These are phyloP conservation scores for Pyronema omphalodes DNA, from an alignment of 495 filamentous ascomycete species.

Conservation along the genomic window DNA sequence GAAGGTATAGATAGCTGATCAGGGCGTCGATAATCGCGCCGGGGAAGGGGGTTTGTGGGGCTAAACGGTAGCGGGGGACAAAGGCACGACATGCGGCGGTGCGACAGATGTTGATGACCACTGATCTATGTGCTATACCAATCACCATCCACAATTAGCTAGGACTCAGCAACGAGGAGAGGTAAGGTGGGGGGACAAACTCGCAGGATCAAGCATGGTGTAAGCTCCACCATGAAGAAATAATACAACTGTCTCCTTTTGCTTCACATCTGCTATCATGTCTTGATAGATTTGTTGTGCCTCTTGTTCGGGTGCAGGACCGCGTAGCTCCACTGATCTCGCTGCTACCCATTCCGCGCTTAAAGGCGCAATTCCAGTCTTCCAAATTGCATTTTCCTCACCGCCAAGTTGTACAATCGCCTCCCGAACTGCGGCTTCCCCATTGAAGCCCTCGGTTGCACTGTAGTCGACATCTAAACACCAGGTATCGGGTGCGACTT, in stretches of 20 bases:
- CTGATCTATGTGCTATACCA: conserved; percentile 21
- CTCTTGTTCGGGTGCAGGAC: background rate
- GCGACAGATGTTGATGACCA: conserved; percentile 28
- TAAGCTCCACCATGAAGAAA: conserved; percentile 84
- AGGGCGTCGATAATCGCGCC: conserved; percentile 69
- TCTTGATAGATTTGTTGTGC: background rate
- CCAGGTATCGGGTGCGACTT: conserved; percentile 67
- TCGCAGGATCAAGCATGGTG: background rate
- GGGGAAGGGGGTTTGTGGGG: conserved; percentile 71
- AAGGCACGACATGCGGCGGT: conserved; percentile 34
- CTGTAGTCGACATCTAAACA: conserved; percentile 43
- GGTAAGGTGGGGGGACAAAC: background rate
- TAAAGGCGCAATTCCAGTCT: conserved; percentile 30
- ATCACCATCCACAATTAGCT: too few relatives aligned
- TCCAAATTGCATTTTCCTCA: conserved; percentile 32
- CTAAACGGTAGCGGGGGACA: conserved; percentile 70
- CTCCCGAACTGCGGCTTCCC: conserved; percentile 38
- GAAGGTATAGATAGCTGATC: conserved; percentile 60
- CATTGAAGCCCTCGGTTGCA: conserved; percentile 35
- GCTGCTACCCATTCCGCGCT: conserved; percentile 66
- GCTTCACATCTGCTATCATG: conserved; percentile 12
- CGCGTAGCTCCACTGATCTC: background rate
- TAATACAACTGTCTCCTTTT: conserved; percentile 39
- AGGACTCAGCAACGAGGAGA: too few relatives aligned
- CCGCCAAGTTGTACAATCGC: conserved; percentile 36